Conservation (phyloP, 83 land plant genomes). For the Picea engelmannii region DNA sequence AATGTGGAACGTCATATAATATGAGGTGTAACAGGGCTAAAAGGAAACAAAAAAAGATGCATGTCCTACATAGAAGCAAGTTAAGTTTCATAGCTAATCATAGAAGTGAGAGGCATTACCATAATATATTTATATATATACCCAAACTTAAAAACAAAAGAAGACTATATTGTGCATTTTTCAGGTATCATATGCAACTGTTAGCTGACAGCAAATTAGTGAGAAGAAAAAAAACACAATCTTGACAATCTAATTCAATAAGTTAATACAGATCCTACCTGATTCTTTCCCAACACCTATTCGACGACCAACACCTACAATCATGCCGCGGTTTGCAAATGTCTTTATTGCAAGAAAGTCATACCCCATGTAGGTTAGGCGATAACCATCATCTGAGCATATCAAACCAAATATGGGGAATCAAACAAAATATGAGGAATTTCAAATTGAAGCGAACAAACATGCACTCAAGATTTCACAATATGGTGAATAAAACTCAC, state of each 20-base stretch:
- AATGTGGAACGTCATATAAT: too few relatives aligned
- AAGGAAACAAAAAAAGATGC: too few relatives aligned
- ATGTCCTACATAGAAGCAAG: too few relatives aligned
- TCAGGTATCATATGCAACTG: too few relatives aligned
- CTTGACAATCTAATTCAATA: background rate
- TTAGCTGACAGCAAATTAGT: too few relatives aligned
- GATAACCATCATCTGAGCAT: slow-evolving; percentile 88
- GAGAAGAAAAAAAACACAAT: background rate
- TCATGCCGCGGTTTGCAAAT: slow-evolving; percentile 92
- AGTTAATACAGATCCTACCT: slow-evolving; percentile 36
- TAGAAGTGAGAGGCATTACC: too few relatives aligned
- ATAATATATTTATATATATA: too few relatives aligned
- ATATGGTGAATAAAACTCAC: slow-evolving; percentile 31
- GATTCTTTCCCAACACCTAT: slow-evolving; percentile 99
- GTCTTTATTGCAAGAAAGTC: slow-evolving; percentile 99
- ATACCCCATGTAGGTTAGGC: slow-evolving; percentile 92
- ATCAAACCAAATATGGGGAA: background rate
- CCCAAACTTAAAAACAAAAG: too few relatives aligned
- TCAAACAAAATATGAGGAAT: background rate
- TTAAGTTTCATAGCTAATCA: too few relatives aligned
- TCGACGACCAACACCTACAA: slow-evolving; percentile 89
- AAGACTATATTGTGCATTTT: too few relatives aligned
- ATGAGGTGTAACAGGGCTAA: too few relatives aligned
- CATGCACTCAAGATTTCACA: slow-evolving; percentile 1
- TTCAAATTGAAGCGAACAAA: background rate